These are phyloP conservation scores for Penstemon davidsonii DNA, from an alignment of 257 asterid species.

Conservation along the genomic window DNA sequence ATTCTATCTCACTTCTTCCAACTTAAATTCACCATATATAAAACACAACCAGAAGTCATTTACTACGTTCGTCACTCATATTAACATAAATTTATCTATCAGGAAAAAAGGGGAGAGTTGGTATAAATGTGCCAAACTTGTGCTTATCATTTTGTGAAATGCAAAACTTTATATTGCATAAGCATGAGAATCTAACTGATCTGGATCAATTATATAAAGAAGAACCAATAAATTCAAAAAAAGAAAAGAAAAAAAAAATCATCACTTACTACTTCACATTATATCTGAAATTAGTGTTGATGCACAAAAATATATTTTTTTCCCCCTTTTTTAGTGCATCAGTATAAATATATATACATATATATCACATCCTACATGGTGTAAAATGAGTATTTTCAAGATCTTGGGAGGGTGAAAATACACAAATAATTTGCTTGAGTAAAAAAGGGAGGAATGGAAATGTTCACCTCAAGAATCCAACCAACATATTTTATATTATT, in stretches of 20 bases:
- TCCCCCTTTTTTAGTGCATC: too few species aligned
- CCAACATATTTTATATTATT: constrained; percentile 92
- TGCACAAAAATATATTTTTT: too few species aligned
- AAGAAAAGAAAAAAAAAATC: not conserved
- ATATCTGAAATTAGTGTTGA: not conserved
- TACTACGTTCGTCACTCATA: too few species aligned
- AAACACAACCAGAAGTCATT: too few species aligned
- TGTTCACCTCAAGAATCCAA: constrained; percentile 93
- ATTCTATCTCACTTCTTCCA: too few species aligned
- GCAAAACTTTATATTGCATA: not conserved
- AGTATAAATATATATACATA: too few species aligned
- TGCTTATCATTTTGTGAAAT: not conserved
- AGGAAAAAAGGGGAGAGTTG: too few species aligned
- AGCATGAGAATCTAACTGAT: constrained; percentile 13
- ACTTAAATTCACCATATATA: too few species aligned
- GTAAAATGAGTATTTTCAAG: constrained; percentile 5
- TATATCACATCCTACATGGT: too few species aligned
- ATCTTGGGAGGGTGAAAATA: constrained; percentile 5
- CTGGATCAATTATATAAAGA: too few species aligned
- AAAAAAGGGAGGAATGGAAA: constrained; percentile 5
- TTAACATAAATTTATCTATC: too few species aligned
- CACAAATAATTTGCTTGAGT: not conserved
- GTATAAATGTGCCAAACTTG: not conserved
- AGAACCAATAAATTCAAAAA: not conserved
- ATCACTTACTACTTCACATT: not conserved